A percentile compares a stretch with the other conserved stretches of the same genome.
These are phyloP conservation scores for Neobulgaria alba DNA, from an alignment of 2,329 filamentous ascomycete genomes.

Conservation along the genomic window DNA sequence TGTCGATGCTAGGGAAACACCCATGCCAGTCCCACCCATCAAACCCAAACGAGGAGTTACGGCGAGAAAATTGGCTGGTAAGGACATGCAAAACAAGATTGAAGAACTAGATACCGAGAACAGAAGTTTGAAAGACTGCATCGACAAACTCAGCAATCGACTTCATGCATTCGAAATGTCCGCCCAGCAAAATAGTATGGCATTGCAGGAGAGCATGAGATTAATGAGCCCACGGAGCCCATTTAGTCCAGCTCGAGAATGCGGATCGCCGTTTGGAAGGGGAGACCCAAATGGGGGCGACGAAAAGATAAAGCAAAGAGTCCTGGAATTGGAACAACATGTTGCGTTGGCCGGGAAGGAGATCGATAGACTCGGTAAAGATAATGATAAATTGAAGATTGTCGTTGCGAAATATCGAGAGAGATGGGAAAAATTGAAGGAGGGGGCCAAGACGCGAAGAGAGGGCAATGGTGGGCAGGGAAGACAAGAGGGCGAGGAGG, in stretches of 20 bases:
- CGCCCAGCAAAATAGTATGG: constrained; percentile 78
- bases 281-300: constrained; percentile 8
- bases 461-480: constrained; percentile 14
- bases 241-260: too few relatives aligned
- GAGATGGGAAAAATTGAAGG: constrained; percentile 61
- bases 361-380: constrained; percentile 51
- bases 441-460: constrained; percentile 43
- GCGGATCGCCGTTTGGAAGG: constrained; percentile 18
- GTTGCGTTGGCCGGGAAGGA: constrained; percentile 49
- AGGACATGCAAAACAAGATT: constrained; percentile 54
- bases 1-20: constrained; percentile 72
- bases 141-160: constrained; percentile 78
- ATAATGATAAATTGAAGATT: constrained; percentile 50
- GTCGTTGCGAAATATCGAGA: constrained; percentile 50
- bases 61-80: constrained; percentile 32
- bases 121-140: constrained; percentile 70
- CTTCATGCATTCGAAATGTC: constrained; percentile 92
- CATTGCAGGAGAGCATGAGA: constrained; percentile 76
- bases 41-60: constrained; percentile 31
- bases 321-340: constrained; percentile 61
- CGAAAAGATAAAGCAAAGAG: constrained; percentile 41
- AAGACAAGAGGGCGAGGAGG: background rate
- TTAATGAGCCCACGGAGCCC: constrained; percentile 51
- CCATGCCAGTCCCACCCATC: constrained; percentile 35
- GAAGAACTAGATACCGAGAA: constrained; percentile 91